Percentiles rank a stretch among this genome's conserved stretches.
Conservation (phyloP, 1,139 yeast genomes). For the Protomyces pachydermus region DNA sequence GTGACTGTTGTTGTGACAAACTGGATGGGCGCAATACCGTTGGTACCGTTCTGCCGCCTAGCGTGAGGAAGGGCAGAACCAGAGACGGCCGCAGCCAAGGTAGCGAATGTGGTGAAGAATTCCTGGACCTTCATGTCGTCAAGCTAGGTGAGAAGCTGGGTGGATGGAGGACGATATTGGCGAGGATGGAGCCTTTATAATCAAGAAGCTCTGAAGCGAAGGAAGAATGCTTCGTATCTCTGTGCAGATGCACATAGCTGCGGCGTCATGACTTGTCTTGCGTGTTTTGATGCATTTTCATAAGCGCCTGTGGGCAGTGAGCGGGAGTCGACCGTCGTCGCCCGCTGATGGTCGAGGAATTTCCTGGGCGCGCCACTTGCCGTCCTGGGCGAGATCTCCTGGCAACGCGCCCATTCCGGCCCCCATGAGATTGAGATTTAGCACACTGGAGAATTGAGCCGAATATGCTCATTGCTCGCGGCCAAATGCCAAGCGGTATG, state of each 20-base stretch:
- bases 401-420: background rate
- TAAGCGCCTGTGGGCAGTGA: no score
- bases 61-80: background rate
- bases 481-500: no score
- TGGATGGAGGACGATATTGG: background rate
- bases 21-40: conserved; percentile 1
- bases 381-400: background rate
- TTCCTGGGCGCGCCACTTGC: background rate
- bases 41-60: background rate
- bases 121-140: conserved; percentile 16
- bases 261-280: background rate
- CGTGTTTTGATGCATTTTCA: background rate
- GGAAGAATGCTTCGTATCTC: background rate
- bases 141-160: background rate
- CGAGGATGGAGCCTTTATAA: background rate
- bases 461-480: no score
- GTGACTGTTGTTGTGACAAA: background rate
- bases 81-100: conserved; percentile 13
- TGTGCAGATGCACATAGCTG: background rate
- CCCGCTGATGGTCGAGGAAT: background rate
- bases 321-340: no score
- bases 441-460: background rate
- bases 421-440: background rate
- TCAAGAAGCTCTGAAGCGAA: no score
- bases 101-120: conserved; percentile 23